These are phyloP conservation scores for Orychophragmus violaceus DNA, from an alignment of 345 rosid genomes.

Conservation along the genomic window DNA sequence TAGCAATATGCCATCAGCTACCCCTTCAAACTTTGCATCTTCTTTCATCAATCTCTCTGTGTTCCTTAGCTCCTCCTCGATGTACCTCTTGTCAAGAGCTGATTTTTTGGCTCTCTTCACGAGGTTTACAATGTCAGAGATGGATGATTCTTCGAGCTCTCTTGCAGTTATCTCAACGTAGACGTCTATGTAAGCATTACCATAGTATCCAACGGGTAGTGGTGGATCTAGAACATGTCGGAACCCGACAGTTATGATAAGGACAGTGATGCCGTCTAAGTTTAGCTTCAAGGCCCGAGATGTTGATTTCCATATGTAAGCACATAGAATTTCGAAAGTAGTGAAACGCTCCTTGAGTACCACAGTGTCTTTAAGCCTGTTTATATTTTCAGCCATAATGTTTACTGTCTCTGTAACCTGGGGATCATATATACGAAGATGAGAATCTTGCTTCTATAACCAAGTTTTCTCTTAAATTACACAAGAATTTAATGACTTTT, in stretches of 20 bases:
- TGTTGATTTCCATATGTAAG: not conserved
- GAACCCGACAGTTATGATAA: not conserved
- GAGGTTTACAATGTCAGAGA: not conserved
- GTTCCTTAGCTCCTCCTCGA: not conserved
- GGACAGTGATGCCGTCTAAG: not conserved
- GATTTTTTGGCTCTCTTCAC: not conserved
- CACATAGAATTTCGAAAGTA: not conserved
- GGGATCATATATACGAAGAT: not conserved
- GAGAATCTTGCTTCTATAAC: not conserved
- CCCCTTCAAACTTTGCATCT: constrained; percentile 21
- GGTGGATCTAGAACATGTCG: not conserved
- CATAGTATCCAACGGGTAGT: not conserved
- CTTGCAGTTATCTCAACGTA: not conserved
- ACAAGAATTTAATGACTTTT: not conserved
- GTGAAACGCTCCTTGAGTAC: not conserved
- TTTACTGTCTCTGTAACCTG: not conserved
- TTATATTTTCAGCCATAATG: not conserved
- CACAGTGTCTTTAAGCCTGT: not conserved
- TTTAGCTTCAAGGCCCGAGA: not conserved
- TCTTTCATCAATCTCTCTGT: constrained; percentile 21
- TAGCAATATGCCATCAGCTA: constrained; percentile 20
- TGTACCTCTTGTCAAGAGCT: not conserved
- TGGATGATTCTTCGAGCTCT: not conserved
- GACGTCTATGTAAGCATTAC: not conserved
- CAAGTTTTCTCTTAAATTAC: not conserved